Conservation (phyloP, 73 alveolate genomes). For the Paraurostyla sp. region DNA sequence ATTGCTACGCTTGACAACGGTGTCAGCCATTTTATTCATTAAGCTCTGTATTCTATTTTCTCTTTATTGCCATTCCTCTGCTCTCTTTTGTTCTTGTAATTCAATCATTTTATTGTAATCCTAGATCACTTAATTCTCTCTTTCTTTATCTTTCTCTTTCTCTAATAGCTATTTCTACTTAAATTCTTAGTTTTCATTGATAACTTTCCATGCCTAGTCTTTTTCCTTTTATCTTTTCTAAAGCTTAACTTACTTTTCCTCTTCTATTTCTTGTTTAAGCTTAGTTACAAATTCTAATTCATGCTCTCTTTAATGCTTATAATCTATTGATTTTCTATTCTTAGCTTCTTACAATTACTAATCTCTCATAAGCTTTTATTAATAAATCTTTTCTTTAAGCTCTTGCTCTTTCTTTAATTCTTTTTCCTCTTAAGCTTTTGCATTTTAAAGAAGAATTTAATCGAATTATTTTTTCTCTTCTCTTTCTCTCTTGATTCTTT, state of each 20-base stretch:
- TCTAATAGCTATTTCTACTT: constrained; percentile 21
- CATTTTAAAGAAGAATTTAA: not conserved
- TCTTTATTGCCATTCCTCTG: constrained; percentile 36
- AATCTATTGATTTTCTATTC: not conserved
- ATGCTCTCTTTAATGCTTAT: constrained; percentile 12
- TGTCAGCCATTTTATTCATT: constrained; percentile 61
- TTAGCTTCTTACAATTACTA: constrained; percentile 30
- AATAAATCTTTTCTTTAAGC: constrained; percentile 21
- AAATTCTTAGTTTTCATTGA: constrained; percentile 42
- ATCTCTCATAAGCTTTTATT: constrained; percentile 51
- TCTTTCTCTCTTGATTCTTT: not conserved
- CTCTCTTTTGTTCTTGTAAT: constrained; percentile 32
- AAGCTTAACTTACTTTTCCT: constrained; percentile 23
- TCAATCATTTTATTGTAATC: constrained; percentile 32
- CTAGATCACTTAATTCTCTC: constrained; percentile 18
- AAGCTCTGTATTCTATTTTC: constrained; percentile 7
- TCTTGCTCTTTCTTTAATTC: not conserved
- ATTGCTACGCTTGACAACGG: constrained; percentile 45
- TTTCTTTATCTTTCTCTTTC: constrained; percentile 38
- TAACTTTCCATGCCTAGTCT: constrained; percentile 48
- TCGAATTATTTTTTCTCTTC: constrained; percentile 45
- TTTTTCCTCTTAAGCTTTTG: not conserved
- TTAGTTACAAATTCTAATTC: constrained; percentile 52
- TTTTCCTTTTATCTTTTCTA: constrained; percentile 42
- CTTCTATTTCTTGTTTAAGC: constrained; percentile 51